phyloP scores from a whole-genome alignment of 2,329 filamentous ascomycete species.

The Calonectria pseudoturangicola region DNA sequence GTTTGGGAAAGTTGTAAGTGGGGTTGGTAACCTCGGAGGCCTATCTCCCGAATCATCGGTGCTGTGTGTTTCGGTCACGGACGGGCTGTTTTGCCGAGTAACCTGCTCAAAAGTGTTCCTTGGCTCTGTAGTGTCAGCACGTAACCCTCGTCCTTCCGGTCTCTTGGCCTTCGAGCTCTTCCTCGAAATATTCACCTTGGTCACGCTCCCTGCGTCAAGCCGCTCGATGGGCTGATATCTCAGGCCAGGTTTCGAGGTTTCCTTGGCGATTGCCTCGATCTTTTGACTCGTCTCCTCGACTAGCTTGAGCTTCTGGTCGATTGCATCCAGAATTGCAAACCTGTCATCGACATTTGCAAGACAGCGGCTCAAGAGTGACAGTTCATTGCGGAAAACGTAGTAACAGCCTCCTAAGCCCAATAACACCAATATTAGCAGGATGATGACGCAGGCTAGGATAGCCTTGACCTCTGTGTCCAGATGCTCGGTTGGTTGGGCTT shows the following conservation, averaged over 20 bases:
- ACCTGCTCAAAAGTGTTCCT: neutral
- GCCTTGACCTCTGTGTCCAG: neutral
- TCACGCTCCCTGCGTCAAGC: conserved; percentile 2
- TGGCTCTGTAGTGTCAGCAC: neutral
- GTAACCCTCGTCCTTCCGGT: neutral
- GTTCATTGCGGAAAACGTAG: neutral
- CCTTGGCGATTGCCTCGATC: neutral
- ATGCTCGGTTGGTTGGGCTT: neutral
- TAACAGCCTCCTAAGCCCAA: neutral
- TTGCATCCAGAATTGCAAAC: neutral
- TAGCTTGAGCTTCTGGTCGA: neutral
- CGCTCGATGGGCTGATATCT: neutral
- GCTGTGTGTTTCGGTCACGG: no score
- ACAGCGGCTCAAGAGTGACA: neutral
- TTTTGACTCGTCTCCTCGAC: neutral
- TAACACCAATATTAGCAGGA: neutral
- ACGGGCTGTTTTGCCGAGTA: neutral
- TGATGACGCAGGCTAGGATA: neutral
- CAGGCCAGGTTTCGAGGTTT: neutral
- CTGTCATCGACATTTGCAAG: neutral
- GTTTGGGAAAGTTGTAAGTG: neutral
- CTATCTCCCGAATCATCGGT: no score
- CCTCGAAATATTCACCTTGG: neutral
- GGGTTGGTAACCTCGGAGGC: neutral
- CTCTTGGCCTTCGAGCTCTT: neutral